Percentiles rank a stretch among this genome's conserved stretches.
Conservation (phyloP, 768 basidiomycete genomes). For the Butyriboletus loyo region DNA sequence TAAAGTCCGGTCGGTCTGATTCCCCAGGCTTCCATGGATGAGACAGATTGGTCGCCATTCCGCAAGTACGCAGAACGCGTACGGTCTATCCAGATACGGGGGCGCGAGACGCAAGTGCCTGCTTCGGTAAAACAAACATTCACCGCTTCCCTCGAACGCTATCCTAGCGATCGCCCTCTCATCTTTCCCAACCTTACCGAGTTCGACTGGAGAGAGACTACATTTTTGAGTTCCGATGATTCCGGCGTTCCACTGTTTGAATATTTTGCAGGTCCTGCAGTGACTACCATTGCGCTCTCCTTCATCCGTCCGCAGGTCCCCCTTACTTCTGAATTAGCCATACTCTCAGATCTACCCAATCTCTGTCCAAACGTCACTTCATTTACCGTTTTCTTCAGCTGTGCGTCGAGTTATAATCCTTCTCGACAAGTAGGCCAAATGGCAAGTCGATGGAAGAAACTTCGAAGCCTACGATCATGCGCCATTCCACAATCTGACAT, state of each 20-base stretch:
- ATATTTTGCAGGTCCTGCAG: neutral
- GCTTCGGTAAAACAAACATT: neutral
- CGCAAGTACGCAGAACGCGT: neutral
- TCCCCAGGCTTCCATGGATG: neutral
- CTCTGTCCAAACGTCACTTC: neutral
- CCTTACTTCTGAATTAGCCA: neutral
- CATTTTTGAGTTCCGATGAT: neutral
- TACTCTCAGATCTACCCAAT: neutral
- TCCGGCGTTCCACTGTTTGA: neutral
- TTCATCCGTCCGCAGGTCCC: neutral
- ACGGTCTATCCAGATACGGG: neutral
- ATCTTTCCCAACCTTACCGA: neutral
- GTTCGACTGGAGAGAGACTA: neutral
- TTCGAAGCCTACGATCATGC: neutral
- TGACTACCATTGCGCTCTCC: neutral
- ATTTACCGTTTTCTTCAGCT: neutral
- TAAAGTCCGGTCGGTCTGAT: neutral
- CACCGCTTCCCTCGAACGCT: neutral
- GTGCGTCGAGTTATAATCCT: neutral
- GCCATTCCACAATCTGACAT: neutral
- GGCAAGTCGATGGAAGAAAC: neutral
- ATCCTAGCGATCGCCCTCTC: neutral
- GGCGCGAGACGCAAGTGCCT: neutral
- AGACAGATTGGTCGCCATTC: neutral
- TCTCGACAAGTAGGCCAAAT: neutral